Evolutionary conservation across 139 green algal species (phyloP).

Genomic region (Asterochloris sp.): DNA sequence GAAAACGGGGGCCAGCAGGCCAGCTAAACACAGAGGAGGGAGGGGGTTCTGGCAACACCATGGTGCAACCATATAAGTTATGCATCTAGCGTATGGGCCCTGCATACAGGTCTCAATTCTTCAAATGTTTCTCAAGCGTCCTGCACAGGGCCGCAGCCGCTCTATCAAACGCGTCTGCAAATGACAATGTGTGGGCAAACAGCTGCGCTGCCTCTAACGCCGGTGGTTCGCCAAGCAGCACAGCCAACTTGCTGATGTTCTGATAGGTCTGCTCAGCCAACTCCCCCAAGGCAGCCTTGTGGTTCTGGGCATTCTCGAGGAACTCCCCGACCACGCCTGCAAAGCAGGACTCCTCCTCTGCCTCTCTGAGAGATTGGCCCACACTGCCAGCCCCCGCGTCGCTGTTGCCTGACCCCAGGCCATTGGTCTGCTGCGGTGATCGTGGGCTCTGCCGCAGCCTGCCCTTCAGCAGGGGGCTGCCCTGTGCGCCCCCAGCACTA

Average conservation of each 20-base stretch:
- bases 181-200: conserved; percentile 7
- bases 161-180: conserved; percentile 19
- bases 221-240: conserved; percentile 20
- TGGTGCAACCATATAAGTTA: no score
- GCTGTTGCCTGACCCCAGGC: background rate
- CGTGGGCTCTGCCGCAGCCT: background rate
- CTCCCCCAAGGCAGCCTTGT: conserved; percentile 1
- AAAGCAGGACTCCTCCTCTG: conserved; percentile 22
- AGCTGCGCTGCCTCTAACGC: conserved; percentile 6
- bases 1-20: no score
- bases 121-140: no score
- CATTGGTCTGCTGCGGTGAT: background rate
- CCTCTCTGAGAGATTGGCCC: background rate
- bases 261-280: conserved; percentile 6
- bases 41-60: no score
- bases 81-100: no score
- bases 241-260: conserved; percentile 9
- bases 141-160: background rate
- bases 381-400: background rate
- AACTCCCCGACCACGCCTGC: conserved; percentile 16
- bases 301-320: conserved; percentile 3
- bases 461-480: conserved; percentile 2
- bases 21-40: no score
- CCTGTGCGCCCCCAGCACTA: background rate
- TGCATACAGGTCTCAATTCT: no score